phyloP scores from a whole-genome alignment of 208 protist species.

The Trichomonas tenax region DNA sequence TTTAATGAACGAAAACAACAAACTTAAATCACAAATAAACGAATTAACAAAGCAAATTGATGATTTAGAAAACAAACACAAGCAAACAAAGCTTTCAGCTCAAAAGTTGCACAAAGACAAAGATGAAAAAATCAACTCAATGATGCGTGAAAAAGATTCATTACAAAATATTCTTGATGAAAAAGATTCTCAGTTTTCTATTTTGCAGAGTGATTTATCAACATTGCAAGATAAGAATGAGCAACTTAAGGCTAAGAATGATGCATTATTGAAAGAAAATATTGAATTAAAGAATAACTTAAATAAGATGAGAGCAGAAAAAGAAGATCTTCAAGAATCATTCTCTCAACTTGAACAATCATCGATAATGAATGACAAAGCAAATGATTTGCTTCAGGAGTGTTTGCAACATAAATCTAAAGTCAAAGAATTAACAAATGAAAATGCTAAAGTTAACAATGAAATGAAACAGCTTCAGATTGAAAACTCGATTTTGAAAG shows the following conservation, averaged over 20 bases:
- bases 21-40: neutral
- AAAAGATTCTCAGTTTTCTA: neutral
- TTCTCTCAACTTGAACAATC: neutral
- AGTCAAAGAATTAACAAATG: neutral
- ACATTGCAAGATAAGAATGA: neutral
- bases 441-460: neutral
- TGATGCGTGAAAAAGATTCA: neutral
- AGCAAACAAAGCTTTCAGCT: neutral
- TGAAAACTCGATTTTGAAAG: neutral
- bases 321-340: neutral
- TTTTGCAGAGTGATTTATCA: neutral
- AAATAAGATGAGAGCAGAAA: neutral
- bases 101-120: neutral
- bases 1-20: neutral
- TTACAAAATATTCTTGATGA: neutral
- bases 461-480: neutral
- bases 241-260: neutral
- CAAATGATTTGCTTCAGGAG: neutral
- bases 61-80: neutral
- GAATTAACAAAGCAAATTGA: neutral
- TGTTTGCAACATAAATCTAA: neutral
- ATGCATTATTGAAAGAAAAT: neutral
- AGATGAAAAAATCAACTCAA: neutral
- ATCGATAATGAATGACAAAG: neutral
- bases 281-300: neutral